phyloP scores from a whole-genome alignment of 129 eudicot species.

The Solidago caesia region DNA sequence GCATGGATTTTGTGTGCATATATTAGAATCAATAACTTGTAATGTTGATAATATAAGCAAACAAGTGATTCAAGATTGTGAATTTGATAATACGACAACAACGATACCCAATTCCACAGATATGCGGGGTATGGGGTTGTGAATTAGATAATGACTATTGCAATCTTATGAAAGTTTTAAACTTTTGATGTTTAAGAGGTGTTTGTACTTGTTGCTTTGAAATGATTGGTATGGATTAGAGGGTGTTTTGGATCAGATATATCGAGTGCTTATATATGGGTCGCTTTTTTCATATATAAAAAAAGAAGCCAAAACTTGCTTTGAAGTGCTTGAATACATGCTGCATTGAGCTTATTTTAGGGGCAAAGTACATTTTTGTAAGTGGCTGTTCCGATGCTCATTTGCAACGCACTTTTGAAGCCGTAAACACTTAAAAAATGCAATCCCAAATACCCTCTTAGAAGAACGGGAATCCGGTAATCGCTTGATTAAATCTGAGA shows the following conservation, averaged over 20 bases:
- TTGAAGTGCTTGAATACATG: too few species aligned
- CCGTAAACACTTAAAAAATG: too few species aligned
- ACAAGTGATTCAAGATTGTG: not conserved
- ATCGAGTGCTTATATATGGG: too few species aligned
- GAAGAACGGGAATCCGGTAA: too few species aligned
- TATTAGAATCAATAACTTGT: conserved; percentile 1
- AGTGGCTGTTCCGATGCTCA: too few species aligned
- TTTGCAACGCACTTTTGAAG: too few species aligned
- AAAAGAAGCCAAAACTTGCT: too few species aligned
- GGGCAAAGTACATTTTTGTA: too few species aligned
- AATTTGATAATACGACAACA: not conserved
- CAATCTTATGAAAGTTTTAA: not conserved
- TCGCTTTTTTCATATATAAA: too few species aligned
- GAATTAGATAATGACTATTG: not conserved
- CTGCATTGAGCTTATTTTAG: too few species aligned
- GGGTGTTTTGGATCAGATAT: too few species aligned
- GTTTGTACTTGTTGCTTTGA: not conserved
- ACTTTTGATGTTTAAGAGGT: not conserved
- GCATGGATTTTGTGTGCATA: not conserved
- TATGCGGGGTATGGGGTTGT: not conserved
- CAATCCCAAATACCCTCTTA: too few species aligned
- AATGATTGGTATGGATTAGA: not conserved
- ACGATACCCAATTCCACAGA: not conserved
- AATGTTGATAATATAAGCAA: not conserved
- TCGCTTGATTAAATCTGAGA: not conserved